A percentile compares a stretch with the other conserved stretches of the same genome.
phyloP scores from a whole-genome alignment of 164 flowering plant genomes.

The Amborella trichopoda region DNA sequence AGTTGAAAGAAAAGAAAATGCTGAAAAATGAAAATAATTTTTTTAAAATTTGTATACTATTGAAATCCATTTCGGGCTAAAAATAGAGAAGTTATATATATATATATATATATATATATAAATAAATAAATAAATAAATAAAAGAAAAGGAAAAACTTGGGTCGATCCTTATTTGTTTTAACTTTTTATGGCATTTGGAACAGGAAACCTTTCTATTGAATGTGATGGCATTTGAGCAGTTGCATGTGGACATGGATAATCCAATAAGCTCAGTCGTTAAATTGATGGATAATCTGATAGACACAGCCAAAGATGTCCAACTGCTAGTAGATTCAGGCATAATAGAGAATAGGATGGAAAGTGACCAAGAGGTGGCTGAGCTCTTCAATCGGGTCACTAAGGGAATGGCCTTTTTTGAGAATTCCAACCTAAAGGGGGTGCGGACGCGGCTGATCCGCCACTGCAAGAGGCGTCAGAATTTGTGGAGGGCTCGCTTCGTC shows the following conservation, averaged over 20 bases:
- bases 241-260: constrained; percentile 36
- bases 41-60: too few relatives aligned
- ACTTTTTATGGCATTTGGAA: too few relatives aligned
- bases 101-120: too few relatives aligned
- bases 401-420: constrained; percentile 30
- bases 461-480: constrained; percentile 30
- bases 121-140: too few relatives aligned
- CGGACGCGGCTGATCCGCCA: constrained; percentile 22
- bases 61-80: too few relatives aligned
- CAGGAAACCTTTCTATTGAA: too few relatives aligned
- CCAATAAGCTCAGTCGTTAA: constrained; percentile 33
- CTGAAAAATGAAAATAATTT: too few relatives aligned
- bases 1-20: too few relatives aligned
- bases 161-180: too few relatives aligned
- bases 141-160: too few relatives aligned
- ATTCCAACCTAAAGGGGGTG: constrained; percentile 18
- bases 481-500: constrained; percentile 40
- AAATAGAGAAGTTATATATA: too few relatives aligned
- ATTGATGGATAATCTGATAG: constrained; percentile 51
- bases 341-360: constrained; percentile 37
- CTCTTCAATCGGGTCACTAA: constrained; percentile 39
- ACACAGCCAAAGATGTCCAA: constrained; percentile 30
- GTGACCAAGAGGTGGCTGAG: constrained; percentile 43
- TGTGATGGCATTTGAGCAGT: constrained; percentile 45
- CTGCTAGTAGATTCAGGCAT: constrained; percentile 27